These are phyloP conservation scores for Coemansia pectinata DNA, from an alignment of 192 early-diverging fungal genomes.

Conservation along the genomic window DNA sequence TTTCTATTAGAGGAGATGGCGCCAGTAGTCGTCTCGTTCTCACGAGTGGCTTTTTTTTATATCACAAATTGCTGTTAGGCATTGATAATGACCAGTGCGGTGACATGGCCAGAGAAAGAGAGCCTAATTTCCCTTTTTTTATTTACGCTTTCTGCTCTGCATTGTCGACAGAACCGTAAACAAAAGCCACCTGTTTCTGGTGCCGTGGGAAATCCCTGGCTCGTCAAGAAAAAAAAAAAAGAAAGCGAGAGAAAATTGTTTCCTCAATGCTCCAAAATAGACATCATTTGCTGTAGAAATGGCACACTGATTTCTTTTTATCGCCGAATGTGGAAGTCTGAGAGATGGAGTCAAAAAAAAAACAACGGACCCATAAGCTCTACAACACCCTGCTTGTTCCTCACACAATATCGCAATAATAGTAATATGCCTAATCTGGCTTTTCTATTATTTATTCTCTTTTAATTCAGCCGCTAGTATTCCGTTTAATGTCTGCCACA, in stretches of 20 bases:
- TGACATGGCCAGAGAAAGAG: neutral
- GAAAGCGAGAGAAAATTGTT: neutral
- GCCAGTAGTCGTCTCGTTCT: neutral
- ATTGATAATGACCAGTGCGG: constrained; percentile 5
- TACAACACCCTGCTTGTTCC: neutral
- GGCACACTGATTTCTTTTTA: neutral
- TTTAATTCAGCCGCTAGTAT: neutral
- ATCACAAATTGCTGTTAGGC: neutral
- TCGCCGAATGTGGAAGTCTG: neutral
- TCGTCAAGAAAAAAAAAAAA: neutral
- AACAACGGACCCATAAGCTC: neutral
- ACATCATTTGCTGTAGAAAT: neutral
- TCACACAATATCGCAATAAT: neutral
- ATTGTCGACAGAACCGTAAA: neutral
- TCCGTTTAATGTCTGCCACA: neutral
- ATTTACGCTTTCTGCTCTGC: neutral
- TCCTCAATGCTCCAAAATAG: constrained; percentile 3
- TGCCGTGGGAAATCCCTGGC: neutral
- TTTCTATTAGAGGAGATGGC: neutral
- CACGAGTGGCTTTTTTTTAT: neutral
- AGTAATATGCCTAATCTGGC: neutral
- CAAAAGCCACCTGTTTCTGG: neutral
- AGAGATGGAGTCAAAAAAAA: neutral
- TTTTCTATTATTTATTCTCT: neutral
- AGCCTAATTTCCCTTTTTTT: constrained; percentile 4